Base-by-base conservation (phyloP, 2,329 filamentous ascomycete genomes). In the Neocatenulostroma microsporum region DNA sequence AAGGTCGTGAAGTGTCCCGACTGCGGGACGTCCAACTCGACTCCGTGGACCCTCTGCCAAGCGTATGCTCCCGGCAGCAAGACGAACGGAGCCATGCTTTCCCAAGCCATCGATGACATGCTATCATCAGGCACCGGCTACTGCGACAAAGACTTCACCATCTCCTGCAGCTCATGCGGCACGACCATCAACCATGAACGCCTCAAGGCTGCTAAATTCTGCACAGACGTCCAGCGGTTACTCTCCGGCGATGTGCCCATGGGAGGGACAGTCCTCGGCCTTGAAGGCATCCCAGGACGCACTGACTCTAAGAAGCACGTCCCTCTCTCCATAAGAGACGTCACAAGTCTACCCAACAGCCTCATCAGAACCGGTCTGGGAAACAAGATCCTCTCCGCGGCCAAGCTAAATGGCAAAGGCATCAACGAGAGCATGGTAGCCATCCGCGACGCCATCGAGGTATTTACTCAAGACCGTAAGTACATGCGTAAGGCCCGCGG, bases 241-340 rank as follows among this genome's bases (percentile, higher is more conserved):
- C 47, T 75, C 3, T 41, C 57, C 3, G 47, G 66, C 3, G 48
- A 65, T 11, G 53, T 62, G 2, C 76, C 81, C 0, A 75, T 88
- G 66, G 77, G 80, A 0, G 82, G 83, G 1, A 86, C 82, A 0
- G 55, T 85, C 4, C 64, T 85, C 6, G 65, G 74, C 7, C 54
- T 69, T 0, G 55, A 60, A 1, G 82, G 82, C 0, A 57, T 63
- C 12, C 73, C 77, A 0, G 54, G 63, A 20, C n/a, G n/a, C n/a
- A n/a, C n/a, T n/a, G n/a, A n/a, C n/a, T n/a, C n/a, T n/a, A n/a
- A n/a, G n/a, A n/a, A n/a, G 45, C 10, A 30, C 29, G 3, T 34
- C 36, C 14, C n/a, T n/a, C n/a, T n/a, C n/a, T n/a, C n/a, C n/a
- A n/a, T n/a, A n/a, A 36, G 40, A 12, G 8, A 34, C 4, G 20